Percentiles rank a stretch among this genome's conserved stretches.
These are phyloP conservation scores for Leishmania amazonensis DNA, from an alignment of 208 protist species.

Conservation along the genomic window DNA sequence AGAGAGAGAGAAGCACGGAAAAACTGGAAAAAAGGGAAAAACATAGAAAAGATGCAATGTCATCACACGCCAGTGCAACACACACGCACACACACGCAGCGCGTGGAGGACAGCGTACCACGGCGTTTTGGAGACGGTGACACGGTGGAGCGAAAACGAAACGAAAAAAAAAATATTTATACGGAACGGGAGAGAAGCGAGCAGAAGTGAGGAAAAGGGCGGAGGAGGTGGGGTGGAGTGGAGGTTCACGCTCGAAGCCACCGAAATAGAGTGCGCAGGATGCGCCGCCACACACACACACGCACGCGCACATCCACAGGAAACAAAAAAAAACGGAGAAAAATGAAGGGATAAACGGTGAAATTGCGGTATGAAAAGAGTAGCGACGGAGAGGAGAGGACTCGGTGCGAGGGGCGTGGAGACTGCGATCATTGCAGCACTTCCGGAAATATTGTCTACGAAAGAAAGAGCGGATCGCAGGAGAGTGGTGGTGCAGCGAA, in stretches of 20 bases:
- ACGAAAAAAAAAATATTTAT: not conserved
- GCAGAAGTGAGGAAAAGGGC: not conserved
- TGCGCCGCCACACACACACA: not conserved
- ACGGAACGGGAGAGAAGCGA: not conserved
- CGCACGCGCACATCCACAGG: not conserved
- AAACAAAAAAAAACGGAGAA: not conserved
- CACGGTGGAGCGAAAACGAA: not conserved
- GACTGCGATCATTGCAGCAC: not conserved
- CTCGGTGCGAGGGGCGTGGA: not conserved
- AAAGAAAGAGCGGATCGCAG: not conserved
- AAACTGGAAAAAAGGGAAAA: too few relatives aligned
- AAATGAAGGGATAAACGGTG: not conserved
- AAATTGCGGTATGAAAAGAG: not conserved
- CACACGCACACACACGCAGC: not conserved
- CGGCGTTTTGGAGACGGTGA: not conserved
- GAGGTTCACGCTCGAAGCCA: not conserved
- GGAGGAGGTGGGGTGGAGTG: not conserved
- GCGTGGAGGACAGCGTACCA: not conserved
- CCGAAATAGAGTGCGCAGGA: not conserved
- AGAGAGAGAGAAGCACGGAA: not conserved
- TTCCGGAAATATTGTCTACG: not conserved
- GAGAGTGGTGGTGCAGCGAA: not conserved
- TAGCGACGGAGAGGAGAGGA: not conserved
- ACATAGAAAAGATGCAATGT: not conserved
- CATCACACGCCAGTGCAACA: not conserved